phyloP scores from a whole-genome alignment of 1,284 basidiomycete species.

The Schizophyllum commune region DNA sequence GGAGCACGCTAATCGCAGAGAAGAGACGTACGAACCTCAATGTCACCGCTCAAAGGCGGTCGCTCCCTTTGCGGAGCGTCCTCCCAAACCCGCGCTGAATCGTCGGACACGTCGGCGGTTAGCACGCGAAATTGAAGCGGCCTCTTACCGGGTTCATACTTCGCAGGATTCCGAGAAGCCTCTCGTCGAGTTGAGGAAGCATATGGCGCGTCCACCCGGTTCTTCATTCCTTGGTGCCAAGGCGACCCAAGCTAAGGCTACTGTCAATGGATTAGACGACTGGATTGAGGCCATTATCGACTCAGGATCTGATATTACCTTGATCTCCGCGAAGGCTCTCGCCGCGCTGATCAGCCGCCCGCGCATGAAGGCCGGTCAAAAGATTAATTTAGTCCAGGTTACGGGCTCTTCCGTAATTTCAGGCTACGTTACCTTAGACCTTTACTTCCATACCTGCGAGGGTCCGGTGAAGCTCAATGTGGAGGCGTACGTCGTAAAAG shows the following conservation, averaged over 20 bases:
- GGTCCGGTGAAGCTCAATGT: constrained; percentile 20
- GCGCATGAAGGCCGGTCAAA: constrained; percentile 15
- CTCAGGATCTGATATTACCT: constrained; percentile 21
- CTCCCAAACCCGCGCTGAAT: too few species aligned
- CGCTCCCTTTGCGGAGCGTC: background rate
- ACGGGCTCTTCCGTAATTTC: constrained; percentile 20
- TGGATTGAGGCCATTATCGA: constrained; percentile 9
- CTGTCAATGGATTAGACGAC: constrained; percentile 5
- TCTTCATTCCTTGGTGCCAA: constrained; percentile 20
- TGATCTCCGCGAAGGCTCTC: constrained; percentile 15
- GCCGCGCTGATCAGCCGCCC: constrained; percentile 1
- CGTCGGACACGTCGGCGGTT: background rate
- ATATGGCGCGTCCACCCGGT: constrained; percentile 21
- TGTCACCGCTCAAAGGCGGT: background rate
- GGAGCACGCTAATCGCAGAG: background rate
- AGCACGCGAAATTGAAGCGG: background rate
- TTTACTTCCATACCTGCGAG: constrained; percentile 17
- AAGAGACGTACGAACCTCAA: constrained; percentile 3
- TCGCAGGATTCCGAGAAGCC: constrained; percentile 1
- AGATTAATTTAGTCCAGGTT: constrained; percentile 21
- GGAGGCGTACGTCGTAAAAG: constrained; percentile 23
- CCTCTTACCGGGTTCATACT: background rate
- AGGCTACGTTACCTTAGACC: constrained; percentile 19
- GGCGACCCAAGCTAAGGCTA: constrained; percentile 14
- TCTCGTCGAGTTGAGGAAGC: constrained; percentile 11